Evolutionary conservation across 306 rosid genomes (phyloP).

Genomic region (Rosa chinensis): DNA sequence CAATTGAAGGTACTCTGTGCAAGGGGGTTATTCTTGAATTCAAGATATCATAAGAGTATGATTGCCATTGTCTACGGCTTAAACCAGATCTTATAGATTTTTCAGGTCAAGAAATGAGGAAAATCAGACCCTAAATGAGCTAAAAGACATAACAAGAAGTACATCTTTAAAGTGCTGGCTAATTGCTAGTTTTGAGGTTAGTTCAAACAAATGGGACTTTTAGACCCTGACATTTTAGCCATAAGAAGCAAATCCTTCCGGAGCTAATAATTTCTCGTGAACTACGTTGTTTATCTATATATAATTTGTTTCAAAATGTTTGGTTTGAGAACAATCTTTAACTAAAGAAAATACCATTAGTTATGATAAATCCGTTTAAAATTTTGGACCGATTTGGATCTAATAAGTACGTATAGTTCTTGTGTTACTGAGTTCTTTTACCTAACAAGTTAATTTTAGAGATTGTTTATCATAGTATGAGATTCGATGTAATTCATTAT

Average conservation of each 20-base stretch:
- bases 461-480: too few relatives aligned
- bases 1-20: background rate
- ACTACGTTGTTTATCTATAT: background rate
- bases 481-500: too few relatives aligned
- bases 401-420: too few relatives aligned
- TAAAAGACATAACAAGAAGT: background rate
- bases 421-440: too few relatives aligned
- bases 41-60: constrained; percentile 27
- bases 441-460: too few relatives aligned
- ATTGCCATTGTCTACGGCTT: constrained; percentile 32
- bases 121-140: background rate
- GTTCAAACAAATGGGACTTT: background rate
- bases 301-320: too few relatives aligned
- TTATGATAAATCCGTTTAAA: too few relatives aligned
- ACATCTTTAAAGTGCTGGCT: background rate
- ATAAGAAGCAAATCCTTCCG: background rate
- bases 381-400: too few relatives aligned
- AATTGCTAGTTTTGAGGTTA: background rate
- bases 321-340: too few relatives aligned
- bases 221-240: too few relatives aligned
- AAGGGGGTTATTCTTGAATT: background rate
- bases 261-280: background rate
- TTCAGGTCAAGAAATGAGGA: background rate
- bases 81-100: constrained; percentile 17
- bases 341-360: too few relatives aligned